Evolutionary conservation across 768 basidiomycete species (phyloP).

Genomic region (Mycena chlorophos): DNA sequence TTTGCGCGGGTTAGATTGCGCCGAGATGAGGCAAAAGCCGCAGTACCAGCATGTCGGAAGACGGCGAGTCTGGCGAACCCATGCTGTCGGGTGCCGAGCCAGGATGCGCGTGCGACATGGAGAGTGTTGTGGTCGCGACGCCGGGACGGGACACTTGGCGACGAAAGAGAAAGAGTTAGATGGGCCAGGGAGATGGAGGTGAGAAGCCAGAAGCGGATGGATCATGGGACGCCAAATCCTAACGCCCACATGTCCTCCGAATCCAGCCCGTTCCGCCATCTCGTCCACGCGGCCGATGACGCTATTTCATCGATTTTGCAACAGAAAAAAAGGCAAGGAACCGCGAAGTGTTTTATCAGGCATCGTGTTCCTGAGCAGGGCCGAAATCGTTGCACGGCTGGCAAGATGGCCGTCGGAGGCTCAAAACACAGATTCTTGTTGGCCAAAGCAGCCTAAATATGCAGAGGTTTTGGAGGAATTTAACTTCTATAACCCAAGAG

Average conservation of each 20-base stretch:
- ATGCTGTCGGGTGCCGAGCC: conserved; percentile 13
- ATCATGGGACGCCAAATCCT: background rate
- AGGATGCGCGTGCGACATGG: conserved; percentile 16
- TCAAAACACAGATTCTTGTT: too few species aligned
- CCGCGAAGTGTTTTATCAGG: too few species aligned
- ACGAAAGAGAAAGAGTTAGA: background rate
- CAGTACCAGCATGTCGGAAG: conserved; percentile 9
- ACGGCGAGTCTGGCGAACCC: conserved; percentile 14
- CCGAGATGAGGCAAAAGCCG: background rate
- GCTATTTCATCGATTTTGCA: too few species aligned
- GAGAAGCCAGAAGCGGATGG: background rate
- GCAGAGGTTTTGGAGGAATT: too few species aligned
- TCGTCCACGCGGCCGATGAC: too few species aligned
- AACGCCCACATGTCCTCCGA: background rate
- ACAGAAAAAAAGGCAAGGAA: too few species aligned
- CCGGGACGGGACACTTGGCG: background rate
- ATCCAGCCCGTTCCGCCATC: background rate
- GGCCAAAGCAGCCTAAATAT: too few species aligned
- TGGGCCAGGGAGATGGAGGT: background rate
- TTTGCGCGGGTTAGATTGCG: background rate
- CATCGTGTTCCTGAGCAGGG: too few species aligned
- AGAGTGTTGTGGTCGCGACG: background rate
- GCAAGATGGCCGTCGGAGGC: too few species aligned
- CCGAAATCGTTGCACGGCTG: too few species aligned
- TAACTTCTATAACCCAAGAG: too few species aligned